A percentile compares a stretch with the other conserved stretches of the same genome.
Conservation (phyloP, 108 stramenopile species). For the Nannochloropsis salina region DNA sequence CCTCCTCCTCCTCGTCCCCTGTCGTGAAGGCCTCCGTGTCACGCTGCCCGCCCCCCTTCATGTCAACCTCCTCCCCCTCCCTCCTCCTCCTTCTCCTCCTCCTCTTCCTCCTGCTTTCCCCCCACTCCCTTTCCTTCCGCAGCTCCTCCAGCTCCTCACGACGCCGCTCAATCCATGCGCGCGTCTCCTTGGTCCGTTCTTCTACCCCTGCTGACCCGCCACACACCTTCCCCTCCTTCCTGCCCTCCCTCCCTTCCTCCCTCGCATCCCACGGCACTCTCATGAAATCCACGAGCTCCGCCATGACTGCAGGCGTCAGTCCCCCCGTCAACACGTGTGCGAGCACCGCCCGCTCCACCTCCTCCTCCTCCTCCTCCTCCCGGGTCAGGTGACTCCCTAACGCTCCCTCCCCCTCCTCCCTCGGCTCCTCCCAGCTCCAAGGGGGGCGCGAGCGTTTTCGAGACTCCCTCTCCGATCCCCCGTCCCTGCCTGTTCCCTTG, state of each 20-base stretch:
- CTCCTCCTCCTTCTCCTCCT: background rate
- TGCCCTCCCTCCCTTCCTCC: background rate
- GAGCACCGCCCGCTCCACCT: background rate
- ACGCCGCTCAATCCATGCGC: background rate
- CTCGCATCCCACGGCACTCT: background rate
- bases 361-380: background rate
- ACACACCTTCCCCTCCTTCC: background rate
- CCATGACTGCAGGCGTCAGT: background rate
- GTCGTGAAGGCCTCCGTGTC: background rate
- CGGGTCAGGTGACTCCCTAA: background rate
- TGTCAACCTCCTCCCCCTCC: background rate
- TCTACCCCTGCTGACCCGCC: background rate
- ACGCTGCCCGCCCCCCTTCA: background rate
- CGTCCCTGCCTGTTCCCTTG: background rate
- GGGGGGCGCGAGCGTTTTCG: background rate
- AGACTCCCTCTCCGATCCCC: background rate
- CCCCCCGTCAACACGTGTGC: background rate
- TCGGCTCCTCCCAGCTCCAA: background rate
- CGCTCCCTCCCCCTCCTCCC: background rate
- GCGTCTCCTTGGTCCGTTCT: background rate
- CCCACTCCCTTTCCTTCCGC: background rate
- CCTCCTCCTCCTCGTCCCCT: slow-evolving; percentile 1
- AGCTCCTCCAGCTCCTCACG: background rate
- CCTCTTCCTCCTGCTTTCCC: background rate
- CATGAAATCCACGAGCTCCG: background rate